Evolutionary conservation across 805 yeast genomes (phyloP).

Genomic region (Candida piceae): DNA sequence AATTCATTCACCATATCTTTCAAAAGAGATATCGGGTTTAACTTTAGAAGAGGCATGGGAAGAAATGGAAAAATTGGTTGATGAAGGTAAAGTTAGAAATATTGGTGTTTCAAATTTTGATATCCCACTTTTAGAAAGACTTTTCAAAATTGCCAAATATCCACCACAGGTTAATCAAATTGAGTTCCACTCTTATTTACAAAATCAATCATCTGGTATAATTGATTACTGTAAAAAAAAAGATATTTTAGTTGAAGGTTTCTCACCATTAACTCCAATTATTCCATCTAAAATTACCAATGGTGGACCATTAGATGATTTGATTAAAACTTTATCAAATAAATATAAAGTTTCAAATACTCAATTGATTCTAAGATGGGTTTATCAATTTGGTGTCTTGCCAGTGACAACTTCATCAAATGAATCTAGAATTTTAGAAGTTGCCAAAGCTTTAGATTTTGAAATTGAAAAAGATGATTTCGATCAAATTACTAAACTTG

Average conservation of each 20-base stretch:
- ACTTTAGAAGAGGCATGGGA: slow-evolving; percentile 48
- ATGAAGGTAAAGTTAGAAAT: slow-evolving; percentile 41
- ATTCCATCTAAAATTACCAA: slow-evolving; percentile 33
- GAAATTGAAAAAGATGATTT: slow-evolving; percentile 48
- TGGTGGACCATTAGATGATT: slow-evolving; percentile 35
- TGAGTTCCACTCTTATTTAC: slow-evolving; percentile 63
- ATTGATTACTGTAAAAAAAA: slow-evolving; percentile 46
- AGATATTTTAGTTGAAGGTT: slow-evolving; percentile 55
- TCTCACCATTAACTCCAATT: slow-evolving; percentile 65
- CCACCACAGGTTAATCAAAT: slow-evolving; percentile 65
- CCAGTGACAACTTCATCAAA: slow-evolving; percentile 75
- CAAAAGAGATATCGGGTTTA: slow-evolving; percentile 36
- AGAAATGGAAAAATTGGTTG: slow-evolving; percentile 38
- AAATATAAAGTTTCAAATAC: slow-evolving; percentile 59
- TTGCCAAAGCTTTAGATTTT: slow-evolving; percentile 52
- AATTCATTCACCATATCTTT: slow-evolving; percentile 55
- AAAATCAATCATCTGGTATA: slow-evolving; percentile 55
- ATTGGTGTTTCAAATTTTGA: slow-evolving; percentile 63
- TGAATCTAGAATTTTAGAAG: slow-evolving; percentile 49
- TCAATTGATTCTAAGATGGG: slow-evolving; percentile 69
- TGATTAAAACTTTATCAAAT: slow-evolving; percentile 37
- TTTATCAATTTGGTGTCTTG: slow-evolving; percentile 54
- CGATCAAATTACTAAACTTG: slow-evolving; percentile 35
- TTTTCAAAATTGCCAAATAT: slow-evolving; percentile 37
- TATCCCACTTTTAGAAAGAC: slow-evolving; percentile 37